Evolutionary conservation across 2,329 filamentous ascomycete species (phyloP).

Genomic region (Penicillium vulpinum): DNA sequence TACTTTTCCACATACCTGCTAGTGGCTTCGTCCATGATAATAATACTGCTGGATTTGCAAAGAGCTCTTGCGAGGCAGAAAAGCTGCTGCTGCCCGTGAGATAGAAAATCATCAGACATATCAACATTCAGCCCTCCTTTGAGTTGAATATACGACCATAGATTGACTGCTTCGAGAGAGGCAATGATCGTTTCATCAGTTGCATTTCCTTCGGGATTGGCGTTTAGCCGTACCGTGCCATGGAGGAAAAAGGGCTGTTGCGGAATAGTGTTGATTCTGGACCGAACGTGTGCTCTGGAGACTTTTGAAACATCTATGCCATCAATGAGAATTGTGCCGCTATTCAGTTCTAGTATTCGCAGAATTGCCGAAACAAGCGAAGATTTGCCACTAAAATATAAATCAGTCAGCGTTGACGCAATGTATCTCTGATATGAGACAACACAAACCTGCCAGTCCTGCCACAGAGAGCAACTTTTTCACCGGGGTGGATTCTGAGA

Average conservation of each 20-base stretch:
- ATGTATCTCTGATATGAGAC: not conserved
- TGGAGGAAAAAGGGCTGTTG: slow-evolving; percentile 30
- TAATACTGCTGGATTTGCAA: slow-evolving; percentile 37
- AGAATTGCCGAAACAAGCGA: slow-evolving; percentile 30
- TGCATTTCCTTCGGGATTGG: slow-evolving; percentile 10
- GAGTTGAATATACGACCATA: slow-evolving; percentile 29
- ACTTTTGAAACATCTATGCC: slow-evolving; percentile 26
- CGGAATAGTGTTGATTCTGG: slow-evolving; percentile 30
- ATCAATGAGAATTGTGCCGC: slow-evolving; percentile 29
- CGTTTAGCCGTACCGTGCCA: slow-evolving; percentile 24
- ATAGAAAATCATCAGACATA: slow-evolving; percentile 40
- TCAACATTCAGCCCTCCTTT: slow-evolving; percentile 32
- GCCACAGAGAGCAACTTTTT: slow-evolving; percentile 35
- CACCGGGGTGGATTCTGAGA: slow-evolving; percentile 23
- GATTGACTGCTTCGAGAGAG: slow-evolving; percentile 26
- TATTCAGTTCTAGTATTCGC: slow-evolving; percentile 30
- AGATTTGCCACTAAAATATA: slow-evolving; percentile 27
- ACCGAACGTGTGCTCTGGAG: slow-evolving; percentile 24
- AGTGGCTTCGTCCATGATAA: slow-evolving; percentile 27
- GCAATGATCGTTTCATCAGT: slow-evolving; percentile 25
- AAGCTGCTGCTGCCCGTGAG: slow-evolving; percentile 59
- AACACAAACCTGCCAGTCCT: slow-evolving; percentile 30
- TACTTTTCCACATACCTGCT: slow-evolving; percentile 16
- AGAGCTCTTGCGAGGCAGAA: slow-evolving; percentile 60
- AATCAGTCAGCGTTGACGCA: not conserved